These are phyloP conservation scores for Diddensiella caesifluorescens DNA, from an alignment of 805 yeast genomes.

Conservation along the genomic window DNA sequence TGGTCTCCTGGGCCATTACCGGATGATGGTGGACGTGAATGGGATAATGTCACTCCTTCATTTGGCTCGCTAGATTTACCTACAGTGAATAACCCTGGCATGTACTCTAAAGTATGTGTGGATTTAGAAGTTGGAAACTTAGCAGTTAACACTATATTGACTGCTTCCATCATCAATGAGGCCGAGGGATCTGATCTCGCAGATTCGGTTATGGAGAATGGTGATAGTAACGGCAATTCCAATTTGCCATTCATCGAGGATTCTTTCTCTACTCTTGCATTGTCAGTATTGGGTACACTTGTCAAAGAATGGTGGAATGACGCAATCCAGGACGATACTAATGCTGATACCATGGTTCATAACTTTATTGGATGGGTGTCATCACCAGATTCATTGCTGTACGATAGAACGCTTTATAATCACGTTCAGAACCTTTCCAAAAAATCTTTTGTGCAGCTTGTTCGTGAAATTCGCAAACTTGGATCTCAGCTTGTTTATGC, in stretches of 20 bases:
- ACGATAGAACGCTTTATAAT: slow-evolving; percentile 73
- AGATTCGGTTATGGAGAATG: slow-evolving; percentile 38
- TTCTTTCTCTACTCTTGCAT: slow-evolving; percentile 71
- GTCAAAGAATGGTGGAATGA: slow-evolving; percentile 93
- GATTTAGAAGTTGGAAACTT: slow-evolving; percentile 77
- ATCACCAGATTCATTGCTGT: slow-evolving; percentile 62
- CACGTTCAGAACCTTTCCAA: slow-evolving; percentile 84
- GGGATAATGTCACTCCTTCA: slow-evolving; percentile 46
- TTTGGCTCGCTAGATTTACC: slow-evolving; percentile 64
- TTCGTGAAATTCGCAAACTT: slow-evolving; percentile 69
- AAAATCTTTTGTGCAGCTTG: slow-evolving; percentile 72
- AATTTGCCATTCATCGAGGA: slow-evolving; percentile 60
- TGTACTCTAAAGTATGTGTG: slow-evolving; percentile 69
- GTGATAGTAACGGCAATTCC: slow-evolving; percentile 26
- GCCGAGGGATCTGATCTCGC: slow-evolving; percentile 81
- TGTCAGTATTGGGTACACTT: slow-evolving; percentile 62
- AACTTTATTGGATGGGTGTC: slow-evolving; percentile 84
- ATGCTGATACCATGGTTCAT: slow-evolving; percentile 81
- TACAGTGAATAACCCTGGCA: slow-evolving; percentile 66
- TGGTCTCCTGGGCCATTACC: slow-evolving; percentile 83
- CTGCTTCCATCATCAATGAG: slow-evolving; percentile 77
- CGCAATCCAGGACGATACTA: slow-evolving; percentile 58
- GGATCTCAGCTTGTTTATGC: slow-evolving; percentile 82
- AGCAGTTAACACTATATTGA: slow-evolving; percentile 78
- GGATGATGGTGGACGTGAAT: slow-evolving; percentile 78